Base-by-base conservation (phyloP, 139 green algal genomes). In the Yamagishiella unicocca region DNA sequence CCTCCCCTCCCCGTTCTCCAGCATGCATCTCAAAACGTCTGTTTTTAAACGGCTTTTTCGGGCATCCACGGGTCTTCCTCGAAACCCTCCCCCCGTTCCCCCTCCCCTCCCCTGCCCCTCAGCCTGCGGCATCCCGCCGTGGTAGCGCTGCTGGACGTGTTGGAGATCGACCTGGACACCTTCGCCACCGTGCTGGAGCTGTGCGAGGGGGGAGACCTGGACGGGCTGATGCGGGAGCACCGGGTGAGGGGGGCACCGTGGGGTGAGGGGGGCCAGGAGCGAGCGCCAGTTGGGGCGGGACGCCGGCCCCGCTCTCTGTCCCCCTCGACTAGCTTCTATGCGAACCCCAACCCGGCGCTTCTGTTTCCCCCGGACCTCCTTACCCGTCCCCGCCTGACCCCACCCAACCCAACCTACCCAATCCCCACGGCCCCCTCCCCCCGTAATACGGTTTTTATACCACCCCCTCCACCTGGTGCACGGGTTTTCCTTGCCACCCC, bases 141-240 rank as follows among this genome's bases (percentile, higher is more conserved):
- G 31, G 96, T 99, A 45, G 83, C 82, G 14, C 93, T 98, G 76
- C 66, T 95, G 42, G 96, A 98, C 91, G 95, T 99, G 8, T 98
- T 99, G 74, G 96, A 99, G 94, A 95, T 99, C 38, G 96, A 98
- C 92, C 89, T 88, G 73, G 91, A 96, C 79, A 96, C 93, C 8
- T 99, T 99, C 93, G 96, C 94, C 64, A 99, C 97, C 5, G 94
- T 99, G 37, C 92, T 99, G 61, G 96, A 99, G 90, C 91, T 96
- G 70, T 98, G 96, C 78, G 68, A 92, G 38, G 97, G 97, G 1
- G 93, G 93, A 0, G 97, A 99, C 87, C 91, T 99, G 74, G 97
- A 99, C 42, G 71, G 83, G 0, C 91, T 97, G 66, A 91, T 98
- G 54, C 92, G 96, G 84, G 89, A 93, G 38, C 93, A 98, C 82